Base-by-base conservation (phyloP, 495 filamentous ascomycete genomes). In the Xylaria castorea region DNA sequence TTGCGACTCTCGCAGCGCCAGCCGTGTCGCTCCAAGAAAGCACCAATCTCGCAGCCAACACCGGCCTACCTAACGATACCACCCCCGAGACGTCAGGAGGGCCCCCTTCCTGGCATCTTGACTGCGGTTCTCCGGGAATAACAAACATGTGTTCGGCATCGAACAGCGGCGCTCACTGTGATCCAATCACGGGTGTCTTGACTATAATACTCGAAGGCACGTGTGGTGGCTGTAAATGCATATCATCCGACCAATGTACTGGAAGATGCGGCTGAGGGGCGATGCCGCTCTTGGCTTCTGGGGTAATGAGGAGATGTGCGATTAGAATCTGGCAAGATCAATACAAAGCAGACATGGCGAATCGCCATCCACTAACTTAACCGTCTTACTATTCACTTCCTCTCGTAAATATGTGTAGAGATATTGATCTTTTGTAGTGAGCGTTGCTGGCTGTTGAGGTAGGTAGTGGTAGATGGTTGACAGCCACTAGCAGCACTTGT, bases 141-240 rank as follows among this genome's bases (percentile, higher is more conserved):
- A 76, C 76, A 40, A 74, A 66, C 46, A 30, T 77, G 22, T 77
- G 74, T 71, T 74, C 71, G 69, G 74, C 74, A 1, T 70, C 57
- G 58, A 77, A 77, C 68, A 77, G 74, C 61, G 75, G 75, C 46
- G 75, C 76, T 14, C 76, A 76, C 70, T 77, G 74, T 66, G 76
- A 77, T 66, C 76, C 76, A 12, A 72, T 77, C 30, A 75, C 76
- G 0, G 76, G 76, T 16, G 65, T 70, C 22, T 25, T 77, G 32
- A 77, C 76, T 3, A 77, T 77, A 44, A 77, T 73, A 44, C 71
- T 77, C 8, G 74, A 68, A 7, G 76, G 76, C 36, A 77, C 74
- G 48, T 75, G 74, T 68, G 38, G 53, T 5, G 76, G 66, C 9
- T 77, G 75, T 40, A 61, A 48, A 60, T 77, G 76, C 6, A 58